Evolutionary conservation across 768 basidiomycete species (phyloP), one percentile per base, ranked within the genome.

Genomic region (Tricholoma sp.): DNA sequence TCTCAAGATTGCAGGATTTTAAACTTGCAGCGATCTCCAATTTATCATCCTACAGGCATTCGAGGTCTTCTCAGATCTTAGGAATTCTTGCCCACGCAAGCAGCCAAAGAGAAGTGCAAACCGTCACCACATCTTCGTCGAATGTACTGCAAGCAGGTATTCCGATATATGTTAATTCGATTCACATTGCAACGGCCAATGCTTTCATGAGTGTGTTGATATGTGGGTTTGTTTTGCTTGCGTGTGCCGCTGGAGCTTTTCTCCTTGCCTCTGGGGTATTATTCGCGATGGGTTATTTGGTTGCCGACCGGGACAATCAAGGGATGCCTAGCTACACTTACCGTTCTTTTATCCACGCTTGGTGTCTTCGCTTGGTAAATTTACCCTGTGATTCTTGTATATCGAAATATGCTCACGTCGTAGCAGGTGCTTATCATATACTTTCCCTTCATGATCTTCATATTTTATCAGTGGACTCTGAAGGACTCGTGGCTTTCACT

Each of bases 161-260:
- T 21, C 91, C 93, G 4, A 87, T 90, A 31, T 95, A 86, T 63
- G 84, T 84, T 59, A 93, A 88, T 65, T 81, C 83, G 12, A 70
- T 91, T 22, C 82, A 85, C 54, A 88, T 98, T 57, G 84, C 89
- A 9, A 88, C 86, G 0, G 88, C 88, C 55, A 95, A 97, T 72
- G 88, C 88, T 6, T 97, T 92, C 73, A 89, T 91, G 81, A 94
- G 92, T 4, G 74, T 86, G n/a, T 95, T 97, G 70, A 73, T 95
- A 45, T 75, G 82, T 49, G 76, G 77, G 9, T 79, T 98, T 63
- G 83, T 91, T 54, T 66, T 90, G 34, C 71, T 86, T 57, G 86
- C 83, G 14, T 80, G 91, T 59, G 72, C 81, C 14, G 45, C 82
- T 12, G 80, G 68, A 0, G 60, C 82, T 4, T 76, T 91, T 54